A percentile compares a stretch with the other conserved stretches of the same genome.
phyloP scores from a whole-genome alignment of 768 basidiomycete genomes.

The Gloeostereum incarnatum region DNA sequence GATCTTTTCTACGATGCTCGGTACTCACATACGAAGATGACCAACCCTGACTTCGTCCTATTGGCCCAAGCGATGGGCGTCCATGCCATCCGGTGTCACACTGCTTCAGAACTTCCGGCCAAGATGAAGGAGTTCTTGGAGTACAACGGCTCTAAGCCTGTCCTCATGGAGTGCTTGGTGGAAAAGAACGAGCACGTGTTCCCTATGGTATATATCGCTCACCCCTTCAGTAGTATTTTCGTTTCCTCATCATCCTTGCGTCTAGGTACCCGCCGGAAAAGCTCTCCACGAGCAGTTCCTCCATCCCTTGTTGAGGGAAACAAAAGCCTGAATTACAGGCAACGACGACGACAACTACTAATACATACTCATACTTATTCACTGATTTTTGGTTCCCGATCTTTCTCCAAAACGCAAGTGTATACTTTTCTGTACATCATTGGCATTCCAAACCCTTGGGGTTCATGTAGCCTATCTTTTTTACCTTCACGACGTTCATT shows the following conservation, averaged over 20 bases:
- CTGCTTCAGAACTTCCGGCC: conserved; percentile 66
- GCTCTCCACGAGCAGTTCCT: conserved; percentile 89
- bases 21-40: conserved; percentile 96
- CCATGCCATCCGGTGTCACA: conserved; percentile 76
- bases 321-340: too few species aligned
- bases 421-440: too few species aligned
- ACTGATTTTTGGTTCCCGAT: too few species aligned
- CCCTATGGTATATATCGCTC: conserved; percentile 59
- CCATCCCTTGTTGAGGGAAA: conserved; percentile 41
- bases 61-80: conserved; percentile 89
- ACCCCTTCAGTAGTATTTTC: neutral
- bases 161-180: conserved; percentile 87
- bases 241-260: conserved; percentile 8
- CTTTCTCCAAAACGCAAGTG: too few species aligned
- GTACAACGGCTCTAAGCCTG: conserved; percentile 79
- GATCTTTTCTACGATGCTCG: conserved; percentile 95
- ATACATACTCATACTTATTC: too few species aligned
- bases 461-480: too few species aligned
- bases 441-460: too few species aligned
- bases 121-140: conserved; percentile 99
- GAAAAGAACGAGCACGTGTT: conserved; percentile 82
- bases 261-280: conserved; percentile 83
- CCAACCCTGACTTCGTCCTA: conserved; percentile 89
- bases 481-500: too few species aligned
- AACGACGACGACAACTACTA: too few species aligned